phyloP scores from a whole-genome alignment of 177 flowering plant genomes.

The Vitis hybrid region DNA sequence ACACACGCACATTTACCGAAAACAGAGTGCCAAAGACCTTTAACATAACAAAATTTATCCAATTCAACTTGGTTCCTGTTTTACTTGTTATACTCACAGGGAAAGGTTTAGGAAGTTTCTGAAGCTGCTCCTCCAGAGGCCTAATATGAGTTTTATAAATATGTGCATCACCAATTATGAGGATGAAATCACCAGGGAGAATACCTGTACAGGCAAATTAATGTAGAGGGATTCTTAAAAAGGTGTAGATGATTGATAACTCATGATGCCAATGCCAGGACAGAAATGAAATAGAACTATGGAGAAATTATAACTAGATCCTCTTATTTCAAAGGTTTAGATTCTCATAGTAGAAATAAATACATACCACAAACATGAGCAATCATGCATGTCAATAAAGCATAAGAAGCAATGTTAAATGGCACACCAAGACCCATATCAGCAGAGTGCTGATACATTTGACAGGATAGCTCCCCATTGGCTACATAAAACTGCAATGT shows the following conservation, averaged over 20 bases:
- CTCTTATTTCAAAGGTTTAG: no score
- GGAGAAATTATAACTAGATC: no score
- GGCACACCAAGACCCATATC: constrained; percentile 98
- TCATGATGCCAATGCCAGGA: no score
- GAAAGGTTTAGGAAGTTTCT: constrained; percentile 82
- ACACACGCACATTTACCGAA: no score
- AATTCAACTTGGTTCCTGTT: neutral
- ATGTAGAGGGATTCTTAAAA: no score
- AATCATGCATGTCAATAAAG: constrained; percentile 88
- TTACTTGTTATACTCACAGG: constrained; percentile 51
- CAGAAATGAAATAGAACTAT: no score
- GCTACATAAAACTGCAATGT: constrained; percentile 49
- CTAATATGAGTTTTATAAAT: constrained; percentile 75
- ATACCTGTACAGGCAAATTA: constrained; percentile 48
- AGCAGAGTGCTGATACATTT: constrained; percentile 93
- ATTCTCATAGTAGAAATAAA: neutral
- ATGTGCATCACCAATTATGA: constrained; percentile 91
- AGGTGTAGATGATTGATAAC: no score
- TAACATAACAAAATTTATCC: no score
- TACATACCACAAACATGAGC: constrained; percentile 98
- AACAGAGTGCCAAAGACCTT: no score
- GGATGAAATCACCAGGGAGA: constrained; percentile 86
- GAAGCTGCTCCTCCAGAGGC: constrained; percentile 86
- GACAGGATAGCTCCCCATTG: constrained; percentile 63
- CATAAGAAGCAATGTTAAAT: constrained; percentile 92